A percentile compares a stretch with the other conserved stretches of the same genome.
Evolutionary conservation across 2,329 filamentous ascomycete genomes (phyloP).

Genomic region (Hymenotorrendiella dingleyae): DNA sequence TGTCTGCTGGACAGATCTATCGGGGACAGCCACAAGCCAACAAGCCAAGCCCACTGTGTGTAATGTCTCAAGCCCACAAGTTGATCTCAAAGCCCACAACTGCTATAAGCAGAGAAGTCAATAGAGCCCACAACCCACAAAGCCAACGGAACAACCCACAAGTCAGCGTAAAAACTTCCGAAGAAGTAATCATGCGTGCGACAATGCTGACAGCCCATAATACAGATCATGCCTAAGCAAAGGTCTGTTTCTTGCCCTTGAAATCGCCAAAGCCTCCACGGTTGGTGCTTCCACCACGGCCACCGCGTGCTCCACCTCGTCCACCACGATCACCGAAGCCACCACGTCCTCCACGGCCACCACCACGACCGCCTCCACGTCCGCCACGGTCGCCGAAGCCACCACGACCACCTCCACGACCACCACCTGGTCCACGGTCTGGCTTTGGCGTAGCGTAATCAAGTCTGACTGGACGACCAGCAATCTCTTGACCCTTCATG

Average conservation of each 20-base stretch:
- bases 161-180: slow-evolving; percentile 19
- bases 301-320: slow-evolving; percentile 38
- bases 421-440: slow-evolving; percentile 37
- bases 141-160: slow-evolving; percentile 29
- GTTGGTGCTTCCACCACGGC: slow-evolving; percentile 37
- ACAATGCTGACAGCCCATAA: slow-evolving; percentile 20
- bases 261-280: slow-evolving; percentile 54
- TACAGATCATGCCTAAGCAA: slow-evolving; percentile 17
- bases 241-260: slow-evolving; percentile 48
- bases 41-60: slow-evolving; percentile 22
- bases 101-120: slow-evolving; percentile 31
- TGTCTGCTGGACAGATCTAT: slow-evolving; percentile 10
- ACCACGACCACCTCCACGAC: slow-evolving; percentile 35
- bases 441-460: slow-evolving; percentile 60
- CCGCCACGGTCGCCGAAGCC: slow-evolving; percentile 31
- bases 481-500: slow-evolving; percentile 58
- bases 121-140: slow-evolving; percentile 34
- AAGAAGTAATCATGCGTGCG: slow-evolving; percentile 20
- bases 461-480: slow-evolving; percentile 59
- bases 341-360: slow-evolving; percentile 35
- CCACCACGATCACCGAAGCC: slow-evolving; percentile 34
- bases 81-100: slow-evolving; percentile 33
- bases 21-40: slow-evolving; percentile 31
- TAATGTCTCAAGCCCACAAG: slow-evolving; percentile 29
- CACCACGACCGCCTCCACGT: slow-evolving; percentile 36